Evolutionary conservation across 768 basidiomycete genomes (phyloP).

Genomic region (Mycena sanguinolenta): DNA sequence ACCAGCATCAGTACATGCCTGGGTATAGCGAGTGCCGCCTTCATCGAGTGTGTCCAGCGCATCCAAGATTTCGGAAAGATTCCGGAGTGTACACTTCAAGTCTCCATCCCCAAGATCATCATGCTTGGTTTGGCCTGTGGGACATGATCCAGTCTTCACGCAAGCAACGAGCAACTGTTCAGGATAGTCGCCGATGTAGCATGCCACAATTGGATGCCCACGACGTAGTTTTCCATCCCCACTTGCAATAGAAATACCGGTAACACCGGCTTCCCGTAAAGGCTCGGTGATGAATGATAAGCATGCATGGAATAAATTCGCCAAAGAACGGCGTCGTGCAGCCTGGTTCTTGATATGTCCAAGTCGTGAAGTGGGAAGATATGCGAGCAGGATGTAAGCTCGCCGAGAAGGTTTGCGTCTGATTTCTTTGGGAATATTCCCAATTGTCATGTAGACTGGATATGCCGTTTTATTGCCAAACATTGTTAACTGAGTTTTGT

Average conservation of each 20-base stretch:
- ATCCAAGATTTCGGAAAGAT: constrained; percentile 1
- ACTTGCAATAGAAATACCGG: constrained; percentile 47
- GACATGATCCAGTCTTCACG: constrained; percentile 8
- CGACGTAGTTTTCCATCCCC: constrained; percentile 26
- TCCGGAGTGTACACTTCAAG: neutral
- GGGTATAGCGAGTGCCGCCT: too few relatives aligned
- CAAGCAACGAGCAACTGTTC: constrained; percentile 8
- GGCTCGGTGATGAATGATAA: constrained; percentile 45
- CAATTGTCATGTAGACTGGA: constrained; percentile 63
- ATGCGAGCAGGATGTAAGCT: too few relatives aligned
- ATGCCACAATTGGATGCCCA: neutral
- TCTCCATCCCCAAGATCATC: neutral
- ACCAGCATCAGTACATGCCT: too few relatives aligned
- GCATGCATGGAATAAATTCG: constrained; percentile 55
- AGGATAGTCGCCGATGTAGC: constrained; percentile 7
- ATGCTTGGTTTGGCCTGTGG: neutral
- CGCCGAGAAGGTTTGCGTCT: constrained; percentile 51
- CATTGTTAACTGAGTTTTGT: too few relatives aligned
- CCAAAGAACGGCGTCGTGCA: constrained; percentile 40
- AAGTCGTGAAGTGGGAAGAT: too few relatives aligned
- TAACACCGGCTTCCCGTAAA: constrained; percentile 41
- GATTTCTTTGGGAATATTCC: constrained; percentile 58
- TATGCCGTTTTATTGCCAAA: too few relatives aligned
- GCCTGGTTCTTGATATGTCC: constrained; percentile 46
- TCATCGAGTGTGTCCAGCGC: constrained; percentile 8